Evolutionary conservation across 2,329 filamentous ascomycete species (phyloP), one percentile per base, ranked within the genome.

Genomic region (Ophioceras dolichostomum): DNA sequence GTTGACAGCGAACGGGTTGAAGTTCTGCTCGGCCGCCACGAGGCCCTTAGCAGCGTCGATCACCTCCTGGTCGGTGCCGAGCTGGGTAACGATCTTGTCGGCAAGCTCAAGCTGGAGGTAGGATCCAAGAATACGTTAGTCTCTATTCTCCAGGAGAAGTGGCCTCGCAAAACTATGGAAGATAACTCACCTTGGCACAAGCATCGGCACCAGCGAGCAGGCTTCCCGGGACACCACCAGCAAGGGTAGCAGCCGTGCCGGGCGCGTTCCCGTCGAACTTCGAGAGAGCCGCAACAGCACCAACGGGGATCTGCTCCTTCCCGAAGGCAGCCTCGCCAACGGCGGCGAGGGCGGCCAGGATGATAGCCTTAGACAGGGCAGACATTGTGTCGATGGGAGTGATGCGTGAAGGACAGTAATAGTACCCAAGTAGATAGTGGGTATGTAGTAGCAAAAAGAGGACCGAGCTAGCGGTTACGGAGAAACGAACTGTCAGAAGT

Each of bases 1-100:
- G 48, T 60, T 61, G 43, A 70, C 67, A 39, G 58, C 70, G 45
- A 76, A 81, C 36, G 75, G 76, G 62, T 83, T 83, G 62, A 80
- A 80, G 68, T 83, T 83, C 58, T 80, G 76, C 64, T 82, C 78
- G 4, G 78, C 77, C 39, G 77, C 70, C 5, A 49, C 43, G 12
- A 49, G 44, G 26, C 46, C 46, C 16, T 40, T 41, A 5, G 79
- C 79, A n/a, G 74, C 78, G 5, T 67, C 64, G 41, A 83, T 62
- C 42, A 77, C 75, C 39, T 65, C 61, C 12, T 66, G 58, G 45
- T 72, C 72, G 32, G 57, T 68, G 38, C 78, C 79, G 31, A 81
- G 74, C 38, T 72, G 58, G 12, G 64, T 46, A 40, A 82, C 64
- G 51, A 83, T 79, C 51, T 74, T 54, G 50, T 83, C 79, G 43